Conservation (phyloP, 2,329 filamentous ascomycete genomes). For the Neoarthrinium moseri region DNA sequence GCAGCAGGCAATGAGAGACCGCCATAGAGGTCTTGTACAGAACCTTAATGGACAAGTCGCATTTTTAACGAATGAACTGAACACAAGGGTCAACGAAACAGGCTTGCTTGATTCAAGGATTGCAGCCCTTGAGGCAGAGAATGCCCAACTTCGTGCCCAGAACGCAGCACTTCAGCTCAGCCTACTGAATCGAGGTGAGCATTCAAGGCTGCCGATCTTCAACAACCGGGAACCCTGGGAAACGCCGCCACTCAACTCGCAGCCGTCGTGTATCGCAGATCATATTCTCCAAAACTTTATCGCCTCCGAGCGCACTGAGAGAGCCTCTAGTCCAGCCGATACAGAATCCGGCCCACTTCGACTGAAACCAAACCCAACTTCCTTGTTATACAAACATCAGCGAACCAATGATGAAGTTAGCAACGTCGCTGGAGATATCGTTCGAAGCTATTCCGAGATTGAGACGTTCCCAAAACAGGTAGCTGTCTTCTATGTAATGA, state of each 20-base stretch:
- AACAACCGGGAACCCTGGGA: constrained; percentile 19
- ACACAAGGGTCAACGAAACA: constrained; percentile 19
- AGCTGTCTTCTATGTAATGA: constrained; percentile 29
- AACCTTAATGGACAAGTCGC: constrained; percentile 28
- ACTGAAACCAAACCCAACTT: constrained; percentile 21
- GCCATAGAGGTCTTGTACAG: constrained; percentile 29
- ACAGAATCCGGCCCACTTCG: background rate
- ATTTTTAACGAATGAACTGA: constrained; percentile 21
- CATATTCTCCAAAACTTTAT: constrained; percentile 28
- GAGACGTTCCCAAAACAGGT: constrained; percentile 27
- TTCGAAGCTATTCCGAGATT: constrained; percentile 29
- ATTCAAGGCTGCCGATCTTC: background rate
- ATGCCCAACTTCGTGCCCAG: constrained; percentile 25
- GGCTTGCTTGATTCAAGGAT: constrained; percentile 17
- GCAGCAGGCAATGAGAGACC: constrained; percentile 32
- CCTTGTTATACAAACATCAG: constrained; percentile 21
- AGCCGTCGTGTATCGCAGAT: constrained; percentile 24
- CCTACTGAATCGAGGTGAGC: constrained; percentile 19
- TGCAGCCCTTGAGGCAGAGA: constrained; percentile 23
- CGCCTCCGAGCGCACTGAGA: constrained; percentile 17
- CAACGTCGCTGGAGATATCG: constrained; percentile 28
- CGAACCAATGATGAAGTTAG: constrained; percentile 27
- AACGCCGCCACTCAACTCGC: constrained; percentile 20
- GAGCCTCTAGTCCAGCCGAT: constrained; percentile 4
- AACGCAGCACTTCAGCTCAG: constrained; percentile 28